These are phyloP conservation scores for Suillus spraguei DNA, from an alignment of 768 basidiomycete species.

Conservation along the genomic window DNA sequence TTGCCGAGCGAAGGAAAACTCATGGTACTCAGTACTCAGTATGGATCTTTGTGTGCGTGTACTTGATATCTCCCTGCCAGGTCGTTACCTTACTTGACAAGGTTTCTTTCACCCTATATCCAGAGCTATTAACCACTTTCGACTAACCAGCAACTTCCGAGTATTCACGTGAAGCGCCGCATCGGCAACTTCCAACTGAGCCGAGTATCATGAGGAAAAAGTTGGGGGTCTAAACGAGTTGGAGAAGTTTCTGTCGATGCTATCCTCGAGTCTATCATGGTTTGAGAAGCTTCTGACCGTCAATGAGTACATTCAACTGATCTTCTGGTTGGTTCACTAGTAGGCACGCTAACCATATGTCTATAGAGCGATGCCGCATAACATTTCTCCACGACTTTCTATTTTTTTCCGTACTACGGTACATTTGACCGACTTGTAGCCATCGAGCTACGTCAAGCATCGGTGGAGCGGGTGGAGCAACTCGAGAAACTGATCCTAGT, in stretches of 20 bases:
- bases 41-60: background rate
- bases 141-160: no score
- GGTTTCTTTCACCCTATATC: no score
- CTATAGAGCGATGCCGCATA: background rate
- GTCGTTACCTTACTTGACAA: background rate
- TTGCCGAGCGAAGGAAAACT: no score
- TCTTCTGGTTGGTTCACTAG: background rate
- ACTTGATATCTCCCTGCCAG: background rate
- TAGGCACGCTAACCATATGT: background rate
- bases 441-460: background rate
- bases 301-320: background rate
- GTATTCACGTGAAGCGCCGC: no score
- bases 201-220: no score
- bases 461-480: conserved; percentile 4
- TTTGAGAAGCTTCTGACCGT: background rate
- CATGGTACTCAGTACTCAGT: no score
- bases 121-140: no score
- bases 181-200: no score
- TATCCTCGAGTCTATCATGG: no score
- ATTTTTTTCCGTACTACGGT: background rate
- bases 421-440: background rate
- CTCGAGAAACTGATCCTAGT: background rate
- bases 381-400: background rate
- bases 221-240: no score
- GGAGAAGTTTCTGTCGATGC: no score